Evolutionary conservation across 169 alveolate genomes (phyloP), one percentile per base, ranked within the genome.

Genomic region (Plasmodium reichenowi): DNA sequence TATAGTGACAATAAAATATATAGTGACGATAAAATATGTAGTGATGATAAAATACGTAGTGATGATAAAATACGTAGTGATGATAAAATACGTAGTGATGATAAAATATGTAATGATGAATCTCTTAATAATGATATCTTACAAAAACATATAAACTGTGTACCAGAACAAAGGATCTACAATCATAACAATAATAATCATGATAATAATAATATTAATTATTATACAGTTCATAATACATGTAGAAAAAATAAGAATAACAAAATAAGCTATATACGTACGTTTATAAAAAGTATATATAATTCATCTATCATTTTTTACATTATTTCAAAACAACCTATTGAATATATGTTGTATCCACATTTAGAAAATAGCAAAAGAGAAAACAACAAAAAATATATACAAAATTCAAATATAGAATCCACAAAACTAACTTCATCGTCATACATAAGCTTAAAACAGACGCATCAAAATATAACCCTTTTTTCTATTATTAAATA

Each of bases 301-400:
- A 80, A 67, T 72, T 15, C 72, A 50, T 80, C 90, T 13, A 80
- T 80, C 2, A 80, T 80, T 13, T 67, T 70, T 15, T 67, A 67
- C 47, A 80, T 80, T 7, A 67, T 80, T 67, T 80, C 47, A 56
- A 67, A 80, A 54, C 58, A 70, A 12, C 90, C 90, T 10, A 80
- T 32, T n/a, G 90, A 80, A 20, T 54, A 22, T 38, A 80, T 80
- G 29, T 43, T 32, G 43, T 32, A 71, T 56, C 15, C 15, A 67
- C 32, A 80, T 80, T 32, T 54, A 15, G 80, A 80, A 22, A 54
- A 68, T 22, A 68, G 8, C 2, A 38, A 32, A 26, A 58, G 29
- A 66, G 45, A 80, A 26, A 63, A 63, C 48, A 7, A 7, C 3
- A 22, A 32, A 32, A 32, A 32, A 32, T 3, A 4, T 32, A 32